Base-by-base conservation (phyloP, 75 land plant genomes). In the Pinus tabuliformis region DNA sequence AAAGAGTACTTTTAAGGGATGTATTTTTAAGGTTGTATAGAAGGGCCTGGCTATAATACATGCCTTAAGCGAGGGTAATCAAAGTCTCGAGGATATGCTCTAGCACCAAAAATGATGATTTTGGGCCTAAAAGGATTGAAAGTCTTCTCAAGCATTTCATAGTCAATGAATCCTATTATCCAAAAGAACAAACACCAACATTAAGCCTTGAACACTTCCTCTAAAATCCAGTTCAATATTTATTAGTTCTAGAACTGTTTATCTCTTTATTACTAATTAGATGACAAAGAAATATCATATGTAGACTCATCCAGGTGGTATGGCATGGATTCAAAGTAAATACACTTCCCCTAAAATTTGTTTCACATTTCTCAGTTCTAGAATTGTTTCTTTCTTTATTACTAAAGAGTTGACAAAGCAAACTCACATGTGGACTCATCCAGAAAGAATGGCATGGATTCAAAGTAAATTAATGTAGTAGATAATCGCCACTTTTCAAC, bases 251-350 rank as follows among this genome's bases (percentile, higher is more conserved):
- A 49, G 54, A 49, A 9, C 12, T 2, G 2, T 49, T 49, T 49
- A 0, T 49, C 85, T 77, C 54, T 49, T 49, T 49, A 49, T 49
- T 49, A 49, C 12, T 49, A 49, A 49, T 49, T 0, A 11, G 54
- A 11, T 49, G 54, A 49, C 54, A 9, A 9, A 49, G 54, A 1
- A 49, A 49, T 0, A 11, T 63, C 14, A 89, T 93, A 90, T 80
- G 94, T 89, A 49, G 80, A 75, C 73, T 91, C 93, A 83, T 93
- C 79, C 20, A 93, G 86, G 33, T 91, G 88, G 77, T 94, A 94
- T 30, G 97, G 97, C 94, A 94, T 91, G 12, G 92, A 91, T 63
- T 94, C 97, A 81, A 94, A 91, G 81, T 89, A 91, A 42, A 89
- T 83, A 33, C 33, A 1, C 33, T 30, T 30, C 30, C 30, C 33